A percentile compares a stretch with the other conserved stretches of the same genome.
These are phyloP conservation scores for Rhinocladiella similis DNA, from an alignment of 2,329 filamentous ascomycete species.

Conservation along the genomic window DNA sequence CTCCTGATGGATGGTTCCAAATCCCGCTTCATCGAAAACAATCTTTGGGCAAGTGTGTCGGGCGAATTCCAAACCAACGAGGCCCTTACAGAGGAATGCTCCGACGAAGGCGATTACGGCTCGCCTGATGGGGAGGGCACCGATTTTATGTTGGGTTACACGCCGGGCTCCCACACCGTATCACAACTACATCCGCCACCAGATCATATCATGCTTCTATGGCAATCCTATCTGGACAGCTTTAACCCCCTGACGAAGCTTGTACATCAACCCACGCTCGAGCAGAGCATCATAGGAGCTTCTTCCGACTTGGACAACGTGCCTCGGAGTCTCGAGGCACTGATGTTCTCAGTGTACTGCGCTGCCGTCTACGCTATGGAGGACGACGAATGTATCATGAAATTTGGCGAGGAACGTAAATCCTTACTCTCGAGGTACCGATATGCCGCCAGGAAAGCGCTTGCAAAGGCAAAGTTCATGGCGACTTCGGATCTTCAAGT, in stretches of 20 bases:
- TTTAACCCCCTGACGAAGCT: conserved; percentile 73
- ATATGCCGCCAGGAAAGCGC: conserved; percentile 62
- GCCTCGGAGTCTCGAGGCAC: conserved; percentile 48
- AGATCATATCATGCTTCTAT: conserved; percentile 61
- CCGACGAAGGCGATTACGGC: conserved; percentile 28
- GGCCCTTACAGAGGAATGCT: conserved; percentile 25
- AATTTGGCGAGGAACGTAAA: conserved; percentile 56
- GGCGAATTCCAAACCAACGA: conserved; percentile 24
- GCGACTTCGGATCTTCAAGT: conserved; percentile 62
- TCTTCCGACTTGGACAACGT: conserved; percentile 37
- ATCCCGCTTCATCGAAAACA: conserved; percentile 30
- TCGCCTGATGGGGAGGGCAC: conserved; percentile 20
- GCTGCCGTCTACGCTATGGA: conserved; percentile 52
- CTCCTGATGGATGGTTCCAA: conserved; percentile 23
- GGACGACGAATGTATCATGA: conserved; percentile 42
- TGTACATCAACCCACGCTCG: conserved; percentile 70
- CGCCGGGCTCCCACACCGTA: conserved; percentile 21
- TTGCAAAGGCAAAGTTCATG: conserved; percentile 63
- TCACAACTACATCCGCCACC: conserved; percentile 30
- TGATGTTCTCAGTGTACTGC: conserved; percentile 63
- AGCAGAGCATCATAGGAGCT: conserved; percentile 65
- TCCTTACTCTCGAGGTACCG: conserved; percentile 56
- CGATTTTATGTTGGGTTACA: conserved; percentile 28
- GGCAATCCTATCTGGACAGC: conserved; percentile 73
- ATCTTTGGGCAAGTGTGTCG: conserved; percentile 29